Base-by-base conservation (phyloP, 1,284 basidiomycete species). In the Kalmanozyma brasiliensis region DNA sequence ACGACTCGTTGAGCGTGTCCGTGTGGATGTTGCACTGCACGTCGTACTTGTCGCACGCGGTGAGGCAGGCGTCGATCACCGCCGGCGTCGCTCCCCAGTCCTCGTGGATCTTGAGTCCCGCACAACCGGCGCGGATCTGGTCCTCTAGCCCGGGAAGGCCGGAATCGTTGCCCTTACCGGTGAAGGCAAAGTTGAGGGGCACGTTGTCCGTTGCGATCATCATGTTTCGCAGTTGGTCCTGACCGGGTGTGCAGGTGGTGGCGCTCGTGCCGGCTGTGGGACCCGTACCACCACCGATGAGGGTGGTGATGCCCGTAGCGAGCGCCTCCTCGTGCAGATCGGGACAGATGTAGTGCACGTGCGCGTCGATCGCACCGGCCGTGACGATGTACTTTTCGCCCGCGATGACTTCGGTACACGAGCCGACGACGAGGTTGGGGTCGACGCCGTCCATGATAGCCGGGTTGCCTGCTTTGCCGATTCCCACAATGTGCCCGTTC, bases 1-100 rank as follows among this genome's bases (percentile, higher is more conserved):
- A 94, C 16, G 52, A 49, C 61, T 79, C 78, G 60, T 79, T 79
- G 41, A 79, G 67, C 1, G 95, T 98, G 82, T 98, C 95, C 0
- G 94, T 96, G 81, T 99, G 96, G 52, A 99, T 97, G 81, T 95
- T 96, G 64, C 94, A 89, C 88, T 97, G 94, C 8, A 99, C 92
- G 79, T 99, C 96, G 81, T 92, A 94, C 74, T 93, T 87, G 79
- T 98, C 93, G 2, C 87, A 94, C 16, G 97, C 87, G 56, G 89
- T 88, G 64, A 99, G 85, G 45, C 63, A 90, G 44, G 87, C 89
- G 71, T 87, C 85, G 75, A 98, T 98, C 0, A 88, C 88, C 14
- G 88, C 89, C 0, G 95, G 95, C 1, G 94, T 97, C 19, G 89
- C 87, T 5, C 96, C 96, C 96, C 96, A 99, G 83, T 99, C 96